A percentile compares a stretch with the other conserved stretches of the same genome.
Conservation (phyloP, 2,329 filamentous ascomycete species). For the Annulohypoxylon truncatum region DNA sequence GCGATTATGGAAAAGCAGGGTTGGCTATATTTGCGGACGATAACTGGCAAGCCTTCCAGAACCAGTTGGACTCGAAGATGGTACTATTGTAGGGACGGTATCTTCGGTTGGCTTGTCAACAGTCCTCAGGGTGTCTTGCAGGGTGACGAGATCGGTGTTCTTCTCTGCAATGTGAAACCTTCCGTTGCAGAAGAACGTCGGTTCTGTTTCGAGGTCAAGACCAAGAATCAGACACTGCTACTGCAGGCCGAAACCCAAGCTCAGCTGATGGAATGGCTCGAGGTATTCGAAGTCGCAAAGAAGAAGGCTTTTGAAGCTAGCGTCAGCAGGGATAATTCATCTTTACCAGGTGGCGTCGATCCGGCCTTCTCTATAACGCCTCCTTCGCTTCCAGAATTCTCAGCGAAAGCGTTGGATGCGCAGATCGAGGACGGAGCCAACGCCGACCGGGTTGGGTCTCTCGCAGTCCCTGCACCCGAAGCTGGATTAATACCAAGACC, state of each 20-base stretch:
- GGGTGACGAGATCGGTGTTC: conserved; percentile 93
- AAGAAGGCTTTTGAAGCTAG: conserved; percentile 86
- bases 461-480: conserved; percentile 74
- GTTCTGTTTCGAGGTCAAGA: conserved; percentile 99
- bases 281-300: conserved; percentile 93
- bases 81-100: conserved; percentile 96
- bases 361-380: conserved; percentile 94
- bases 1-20: conserved; percentile 84
- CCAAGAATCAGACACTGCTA: conserved; percentile 89
- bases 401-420: conserved; percentile 79
- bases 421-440: conserved; percentile 58
- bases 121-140: conserved; percentile 89
- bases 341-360: conserved; percentile 64
- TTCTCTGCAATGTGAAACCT: conserved; percentile 92
- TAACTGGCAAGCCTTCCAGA: conserved; percentile 88
- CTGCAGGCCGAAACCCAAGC: conserved; percentile 92
- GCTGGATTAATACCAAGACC: conserved; percentile 65
- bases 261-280: conserved; percentile 94
- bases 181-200: conserved; percentile 92
- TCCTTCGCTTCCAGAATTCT: conserved; percentile 89
- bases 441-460: conserved; percentile 71
- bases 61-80: conserved; percentile 92
- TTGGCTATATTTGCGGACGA: conserved; percentile 86
- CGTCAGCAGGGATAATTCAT: conserved; percentile 62
- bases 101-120: conserved; percentile 94